Base-by-base conservation (phyloP, 305 asterid species). In the Rubia occidens region DNA sequence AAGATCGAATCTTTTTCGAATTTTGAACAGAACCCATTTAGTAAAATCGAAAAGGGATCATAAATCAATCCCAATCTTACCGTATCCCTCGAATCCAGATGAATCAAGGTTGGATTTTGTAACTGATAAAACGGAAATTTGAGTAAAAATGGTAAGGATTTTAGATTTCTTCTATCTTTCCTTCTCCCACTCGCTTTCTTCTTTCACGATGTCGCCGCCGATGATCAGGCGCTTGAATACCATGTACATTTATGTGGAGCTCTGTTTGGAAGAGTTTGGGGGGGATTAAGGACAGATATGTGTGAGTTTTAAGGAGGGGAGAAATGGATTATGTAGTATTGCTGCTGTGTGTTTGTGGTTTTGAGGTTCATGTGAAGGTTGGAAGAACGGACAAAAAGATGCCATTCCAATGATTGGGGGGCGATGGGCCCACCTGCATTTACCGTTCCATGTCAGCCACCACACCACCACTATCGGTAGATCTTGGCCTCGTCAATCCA, bases 161-260 rank as follows among this genome's bases (percentile, higher is more conserved):
- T 76, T 83, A 32, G 37, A 32, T 32, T 32, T 32, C 37, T 32
- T 32, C 37, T 32, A 86, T 81, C 93, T 86, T 76, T 88, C 93
- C 66, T 75, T 88, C 72, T 89, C 94, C 95, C 91, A 87, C 86
- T 86, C 83, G 24, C 81, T 85, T 82, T 84, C 92, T 77, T 86
- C 85, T 80, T 85, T 92, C 71, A 87, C 95, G 73, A 89, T 79
- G 74, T 89, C 89, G 60, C 91, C 96, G 68, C 89, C 89, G 44
- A 86, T 88, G 68, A 89, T 80, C 78, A 89, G 60, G 40, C 74
- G 87, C 88, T 86, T 86, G 86, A 86, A 89, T 65, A 80, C 72
- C 85, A 80, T 88, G 75, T 82, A 80, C 93, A 88, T 89, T 80
- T 88, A 77, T 6, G 21, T 8, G n/a, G 58, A 21, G 77, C 8